Base-by-base conservation (phyloP, 441 rosid species). In the Dalechampia spathulata region DNA sequence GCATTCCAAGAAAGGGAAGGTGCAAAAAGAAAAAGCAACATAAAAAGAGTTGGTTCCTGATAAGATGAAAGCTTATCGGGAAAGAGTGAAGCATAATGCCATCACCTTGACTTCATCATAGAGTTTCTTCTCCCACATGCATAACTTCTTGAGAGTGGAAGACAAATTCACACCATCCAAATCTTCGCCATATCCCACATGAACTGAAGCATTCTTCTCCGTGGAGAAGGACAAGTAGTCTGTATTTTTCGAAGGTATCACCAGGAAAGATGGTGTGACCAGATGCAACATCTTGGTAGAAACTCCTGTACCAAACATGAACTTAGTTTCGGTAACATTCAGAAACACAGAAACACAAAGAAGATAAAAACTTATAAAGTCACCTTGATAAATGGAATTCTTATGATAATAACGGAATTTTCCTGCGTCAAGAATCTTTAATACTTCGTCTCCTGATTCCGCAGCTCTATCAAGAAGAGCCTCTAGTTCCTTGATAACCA, bases 101-200 rank as follows among this genome's bases (percentile, higher is more conserved):
- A 55, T 72, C 8, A 85, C 99, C 95, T 92, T 92, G n/a, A 89
- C 99, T 80, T 92, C 96, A 38, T 78, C 67, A 63, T 79, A 82
- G 60, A 92, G 85, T 74, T 92, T 89, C 86, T 85, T 87, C 83
- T 89, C 99, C 99, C 94, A 92, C 45, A 89, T 76, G 73, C 74
- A 68, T 21, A 92, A 76, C 62, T 85, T 89, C 65, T 75, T 90
- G 63, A 89, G 70, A 45, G 83, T 86, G 13, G 96, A 83, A 22
- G 97, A 89, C 60, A 92, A 80, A 67, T 82, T 87, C 26, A 72
- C 73, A 2, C 84, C 68, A 7, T 74, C 78, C 63, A 76, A 59
- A 59, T 86, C 90, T 67, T 76, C 87, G 63, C 74, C 78, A 19
- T 73, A 50, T 37, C 64, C 80, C 55, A 60, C 52, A 41, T 42